Conservation (phyloP, 352 stramenopile species). For the Phytophthora ohioensis region DNA sequence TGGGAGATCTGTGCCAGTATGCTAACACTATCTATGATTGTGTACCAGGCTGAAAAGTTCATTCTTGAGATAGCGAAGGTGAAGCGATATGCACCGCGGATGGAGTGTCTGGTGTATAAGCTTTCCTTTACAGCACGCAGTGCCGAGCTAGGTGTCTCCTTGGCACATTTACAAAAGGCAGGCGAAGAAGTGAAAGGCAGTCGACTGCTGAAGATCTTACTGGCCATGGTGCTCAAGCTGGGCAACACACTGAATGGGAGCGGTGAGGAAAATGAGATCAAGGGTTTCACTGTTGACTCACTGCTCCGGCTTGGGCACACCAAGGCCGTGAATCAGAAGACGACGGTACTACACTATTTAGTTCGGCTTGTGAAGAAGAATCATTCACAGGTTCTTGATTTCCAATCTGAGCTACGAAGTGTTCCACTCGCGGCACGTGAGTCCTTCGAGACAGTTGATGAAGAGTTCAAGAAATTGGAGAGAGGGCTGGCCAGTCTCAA, state of each 20-base stretch:
- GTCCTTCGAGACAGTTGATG: constrained; percentile 72
- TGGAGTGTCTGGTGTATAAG: constrained; percentile 88
- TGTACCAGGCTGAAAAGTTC: constrained; percentile 82
- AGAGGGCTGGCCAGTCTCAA: constrained; percentile 55
- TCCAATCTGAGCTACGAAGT: constrained; percentile 89
- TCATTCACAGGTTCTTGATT: constrained; percentile 92
- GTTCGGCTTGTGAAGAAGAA: constrained; percentile 97
- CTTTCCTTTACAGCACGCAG: constrained; percentile 75
- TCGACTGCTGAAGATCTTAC: constrained; percentile 93
- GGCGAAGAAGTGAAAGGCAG: constrained; percentile 95
- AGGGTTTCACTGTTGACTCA: constrained; percentile 96
- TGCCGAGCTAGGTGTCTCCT: constrained; percentile 82
- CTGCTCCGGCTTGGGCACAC: constrained; percentile 93
- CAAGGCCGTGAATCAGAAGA: constrained; percentile 98
- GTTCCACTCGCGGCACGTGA: constrained; percentile 88
- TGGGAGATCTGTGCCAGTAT: neutral
- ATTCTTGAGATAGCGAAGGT: constrained; percentile 89
- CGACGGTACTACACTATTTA: constrained; percentile 98
- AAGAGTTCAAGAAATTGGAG: constrained; percentile 72
- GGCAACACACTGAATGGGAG: constrained; percentile 97
- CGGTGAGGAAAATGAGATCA: constrained; percentile 87
- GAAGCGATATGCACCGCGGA: constrained; percentile 64
- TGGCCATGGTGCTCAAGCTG: constrained; percentile 97
- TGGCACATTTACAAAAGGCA: constrained; percentile 89
- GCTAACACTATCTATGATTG: constrained; percentile 18